Evolutionary conservation across 495 filamentous ascomycete species (phyloP), one percentile per base, ranked within the genome.

Genomic region (Aspergillus mulundensis): DNA sequence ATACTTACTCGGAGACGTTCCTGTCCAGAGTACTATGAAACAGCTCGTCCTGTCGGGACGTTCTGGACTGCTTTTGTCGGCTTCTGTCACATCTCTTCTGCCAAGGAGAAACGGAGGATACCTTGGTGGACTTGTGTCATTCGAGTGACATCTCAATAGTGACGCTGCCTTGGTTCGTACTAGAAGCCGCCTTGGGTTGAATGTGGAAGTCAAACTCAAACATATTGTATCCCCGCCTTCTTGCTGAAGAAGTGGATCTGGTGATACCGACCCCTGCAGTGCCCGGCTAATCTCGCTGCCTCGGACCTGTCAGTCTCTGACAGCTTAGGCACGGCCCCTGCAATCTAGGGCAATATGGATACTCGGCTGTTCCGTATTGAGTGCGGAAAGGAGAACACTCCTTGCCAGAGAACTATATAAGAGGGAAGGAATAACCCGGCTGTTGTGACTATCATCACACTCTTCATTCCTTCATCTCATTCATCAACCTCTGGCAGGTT

Each of bases 191-290:
- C 32, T 36, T 36, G 32, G 28, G 32, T 36, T 8, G 25, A 28
- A 28, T 8, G 3, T 28, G 25, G 25, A 8, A 2, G 32, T 15
- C 12, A 36, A 15, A 15, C 32, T 15, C 12, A 24, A 47, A 25
- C 15, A 24, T 28, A 47, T 32, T 18, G n/a, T 1, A 15, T 30
- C 23, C 23, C 44, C 10, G 38, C 32, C 25, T n/a, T 1, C 18
- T 20, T 1, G 6, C 36, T 54, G 58, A 56, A 39, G 40, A 61
- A 48, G 18, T 47, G 42, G 28, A 56, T 44, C 56, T 58, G 28
- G 20, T 53, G 4, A 2, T 36, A 36, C 18, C 14, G 19, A 39
- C 32, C 47, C 47, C 47, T 39, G 32, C 47, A 39, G 10, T 12
- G 6, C 8, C 47, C 47, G 47, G 47, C 32, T 50, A 39, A 50